Conservation (phyloP, 129 eudicot genomes). For the Lactuca saligna region DNA sequence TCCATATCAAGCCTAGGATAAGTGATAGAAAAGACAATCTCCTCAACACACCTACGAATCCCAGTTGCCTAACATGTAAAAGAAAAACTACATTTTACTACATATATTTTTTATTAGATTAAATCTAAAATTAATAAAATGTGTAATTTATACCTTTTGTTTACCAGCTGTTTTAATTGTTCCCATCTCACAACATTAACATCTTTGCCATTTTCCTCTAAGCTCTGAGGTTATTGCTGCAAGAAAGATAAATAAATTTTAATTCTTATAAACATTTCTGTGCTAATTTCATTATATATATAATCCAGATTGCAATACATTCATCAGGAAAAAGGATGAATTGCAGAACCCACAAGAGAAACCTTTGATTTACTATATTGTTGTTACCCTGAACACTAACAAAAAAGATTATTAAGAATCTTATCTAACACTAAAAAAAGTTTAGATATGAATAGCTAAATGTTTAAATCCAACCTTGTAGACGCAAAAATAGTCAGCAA, state of each 20-base stretch:
- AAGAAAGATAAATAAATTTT: not conserved
- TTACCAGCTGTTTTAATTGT: conserved; percentile 65
- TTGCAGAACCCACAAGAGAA: conserved; percentile 52
- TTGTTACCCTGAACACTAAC: conserved; percentile 61
- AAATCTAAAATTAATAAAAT: not conserved
- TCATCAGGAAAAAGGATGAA: conserved; percentile 48
- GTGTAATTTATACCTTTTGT: conserved; percentile 76
- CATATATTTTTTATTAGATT: conserved; percentile 1
- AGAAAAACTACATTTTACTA: conserved; percentile 7
- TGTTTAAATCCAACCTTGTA: conserved; percentile 56
- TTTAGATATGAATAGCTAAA: not conserved
- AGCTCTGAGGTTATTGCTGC: too few species aligned
- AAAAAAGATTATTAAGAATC: conserved; percentile 2
- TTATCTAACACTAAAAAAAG: not conserved
- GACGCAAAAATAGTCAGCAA: conserved; percentile 83
- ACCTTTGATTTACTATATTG: conserved; percentile 61
- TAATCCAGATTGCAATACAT: too few species aligned
- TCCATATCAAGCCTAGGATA: conserved; percentile 98
- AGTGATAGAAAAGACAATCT: conserved; percentile 74
- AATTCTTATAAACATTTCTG: too few species aligned
- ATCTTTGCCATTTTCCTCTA: conserved; percentile 74
- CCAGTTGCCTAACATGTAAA: too few species aligned
- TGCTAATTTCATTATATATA: too few species aligned
- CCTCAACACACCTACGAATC: conserved; percentile 80
- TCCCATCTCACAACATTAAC: conserved; percentile 74